Base-by-base conservation (phyloP, 176 grass and related monocot genomes). In the Carex scoparia region DNA sequence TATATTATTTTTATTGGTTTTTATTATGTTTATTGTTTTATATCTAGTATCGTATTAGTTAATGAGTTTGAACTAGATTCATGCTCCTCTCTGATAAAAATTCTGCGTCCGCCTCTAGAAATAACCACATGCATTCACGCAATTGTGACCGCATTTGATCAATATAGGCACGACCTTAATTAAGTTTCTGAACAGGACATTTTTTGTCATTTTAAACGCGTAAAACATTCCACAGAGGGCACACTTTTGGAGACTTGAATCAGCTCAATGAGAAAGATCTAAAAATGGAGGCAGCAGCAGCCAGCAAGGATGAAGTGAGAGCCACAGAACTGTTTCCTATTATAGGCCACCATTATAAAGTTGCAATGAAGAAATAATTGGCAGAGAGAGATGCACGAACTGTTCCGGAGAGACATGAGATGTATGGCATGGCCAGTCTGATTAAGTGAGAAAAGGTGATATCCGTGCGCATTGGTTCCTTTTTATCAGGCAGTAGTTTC, bases 401-500 rank as follows among this genome's bases (percentile, higher is more conserved):
- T n/a, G 48, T 51, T 51, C 48, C 48, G 16, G 14, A n/a, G 70
- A 44, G 44, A 46, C 1, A 10, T 75, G 10, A 40, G 23, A 35
- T 15, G 67, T 49, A n/a, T 10, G 70, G 14, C 31, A 55, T 11
- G 48, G 37, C 19, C 49, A 79, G 28, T 33, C 79, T 57, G 79
- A 51, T 81, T 61, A 66, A 84, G 59, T 69, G 59, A 70, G 15
- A 71, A 38, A 83, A 83, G 80, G 80, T 30, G 2, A 81, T 55
- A 81, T 81, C 79, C 44, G 79, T 81, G 49, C 79, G 60, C 28
- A 32, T 79, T 79, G 31, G 80, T 65, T 37, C 80, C 60, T 82
- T 82, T 81, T 65, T 65, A 48, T 56, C 37, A 69, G 57, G 27
- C 80, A 59, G 57, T 64, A 65, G 54, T 81, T 81, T 11, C 80